phyloP scores from a whole-genome alignment of 2,329 filamentous ascomycete species.

The Cercospora sp. region DNA sequence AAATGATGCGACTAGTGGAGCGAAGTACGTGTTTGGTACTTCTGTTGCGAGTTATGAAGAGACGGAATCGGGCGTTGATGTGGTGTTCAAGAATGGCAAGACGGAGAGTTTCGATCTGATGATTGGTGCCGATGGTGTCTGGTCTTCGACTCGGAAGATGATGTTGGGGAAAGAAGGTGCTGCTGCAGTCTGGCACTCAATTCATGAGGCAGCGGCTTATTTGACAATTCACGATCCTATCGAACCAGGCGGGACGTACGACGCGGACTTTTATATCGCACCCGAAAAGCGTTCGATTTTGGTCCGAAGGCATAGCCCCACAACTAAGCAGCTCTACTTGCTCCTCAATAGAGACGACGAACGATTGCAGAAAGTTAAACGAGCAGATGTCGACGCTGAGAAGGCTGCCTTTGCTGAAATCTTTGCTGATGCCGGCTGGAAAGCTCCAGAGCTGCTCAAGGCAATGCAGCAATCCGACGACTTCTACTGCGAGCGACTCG shows the following conservation, averaged over 20 bases:
- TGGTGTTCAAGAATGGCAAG: conserved; percentile 22
- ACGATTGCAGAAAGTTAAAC: not conserved
- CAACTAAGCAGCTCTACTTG: conserved; percentile 8
- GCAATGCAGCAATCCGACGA: conserved; percentile 39
- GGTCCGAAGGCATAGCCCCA: conserved; percentile 1
- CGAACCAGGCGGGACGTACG: conserved; percentile 7
- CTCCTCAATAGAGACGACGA: conserved; percentile 10
- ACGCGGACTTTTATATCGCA: conserved; percentile 8
- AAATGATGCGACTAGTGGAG: conserved; percentile 14
- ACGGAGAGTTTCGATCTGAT: conserved; percentile 28
- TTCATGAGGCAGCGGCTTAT: conserved; percentile 3
- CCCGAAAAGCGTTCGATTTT: conserved; percentile 9
- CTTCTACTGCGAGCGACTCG: conserved; percentile 37
- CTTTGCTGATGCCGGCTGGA: conserved; percentile 35
- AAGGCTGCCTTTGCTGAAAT: conserved; percentile 30
- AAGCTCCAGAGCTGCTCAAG: conserved; percentile 41
- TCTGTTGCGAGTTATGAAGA: conserved; percentile 14
- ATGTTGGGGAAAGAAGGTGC: conserved; percentile 25
- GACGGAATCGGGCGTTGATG: conserved; percentile 5
- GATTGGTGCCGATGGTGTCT: conserved; percentile 32
- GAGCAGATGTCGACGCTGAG: conserved; percentile 11
- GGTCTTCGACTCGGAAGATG: conserved; percentile 31
- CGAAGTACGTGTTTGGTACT: conserved; percentile 23
- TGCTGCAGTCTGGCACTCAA: conserved; percentile 3
- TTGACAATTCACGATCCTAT: conserved; percentile 4